A percentile compares a stretch with the other conserved stretches of the same genome.
phyloP scores from a whole-genome alignment of 139 green algal species.

The Chloropicon primus region DNA sequence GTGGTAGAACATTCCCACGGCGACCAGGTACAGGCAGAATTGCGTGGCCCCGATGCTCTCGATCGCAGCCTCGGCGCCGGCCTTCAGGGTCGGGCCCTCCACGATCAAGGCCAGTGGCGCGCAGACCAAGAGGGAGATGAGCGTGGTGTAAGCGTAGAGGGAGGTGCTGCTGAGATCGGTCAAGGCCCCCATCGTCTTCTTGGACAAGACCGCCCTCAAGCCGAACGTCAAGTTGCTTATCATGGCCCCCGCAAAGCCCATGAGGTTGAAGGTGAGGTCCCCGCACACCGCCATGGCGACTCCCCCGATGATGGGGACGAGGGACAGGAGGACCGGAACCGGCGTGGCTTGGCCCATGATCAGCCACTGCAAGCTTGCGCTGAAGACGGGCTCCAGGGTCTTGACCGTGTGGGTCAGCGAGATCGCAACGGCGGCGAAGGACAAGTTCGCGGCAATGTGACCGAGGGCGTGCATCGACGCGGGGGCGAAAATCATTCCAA shows the following conservation, averaged over 20 bases:
- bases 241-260: conserved; percentile 86
- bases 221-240: conserved; percentile 84
- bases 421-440: conserved; percentile 94
- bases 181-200: conserved; percentile 74
- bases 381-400: conserved; percentile 96
- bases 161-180: conserved; percentile 69
- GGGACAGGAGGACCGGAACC: conserved; percentile 65
- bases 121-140: conserved; percentile 88
- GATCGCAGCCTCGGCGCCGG: conserved; percentile 31
- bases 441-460: conserved; percentile 94
- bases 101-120: conserved; percentile 54
- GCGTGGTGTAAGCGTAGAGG: conserved; percentile 94
- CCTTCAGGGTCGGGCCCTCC: conserved; percentile 50
- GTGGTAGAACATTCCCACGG: conserved; percentile 94
- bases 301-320: conserved; percentile 88
- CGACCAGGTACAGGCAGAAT: conserved; percentile 72
- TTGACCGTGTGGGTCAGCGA: conserved; percentile 97
- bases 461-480: conserved; percentile 91
- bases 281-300: conserved; percentile 68
- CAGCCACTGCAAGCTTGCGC: conserved; percentile 64
- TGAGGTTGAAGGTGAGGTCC: conserved; percentile 95
- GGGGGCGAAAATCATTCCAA: conserved; percentile 67
- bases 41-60: conserved; percentile 47
- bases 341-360: conserved; percentile 78
- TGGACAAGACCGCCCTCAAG: conserved; percentile 81